Evolutionary conservation across 805 yeast genomes (phyloP).

Genomic region (Myxozyma monticola): DNA sequence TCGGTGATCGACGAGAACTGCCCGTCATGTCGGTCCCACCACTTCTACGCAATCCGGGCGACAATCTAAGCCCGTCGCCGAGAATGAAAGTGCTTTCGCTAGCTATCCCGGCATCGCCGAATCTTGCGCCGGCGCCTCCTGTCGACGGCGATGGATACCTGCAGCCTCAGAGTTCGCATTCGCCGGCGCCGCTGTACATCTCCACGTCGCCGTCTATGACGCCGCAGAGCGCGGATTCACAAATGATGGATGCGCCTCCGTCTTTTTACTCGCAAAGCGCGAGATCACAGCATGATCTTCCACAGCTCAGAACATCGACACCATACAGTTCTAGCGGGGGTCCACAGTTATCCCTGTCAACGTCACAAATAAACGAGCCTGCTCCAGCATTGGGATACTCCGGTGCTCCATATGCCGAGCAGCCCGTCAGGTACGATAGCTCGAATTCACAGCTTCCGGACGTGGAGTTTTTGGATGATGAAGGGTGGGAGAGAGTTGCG

Average conservation of each 20-base stretch:
- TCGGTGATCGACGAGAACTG: no score
- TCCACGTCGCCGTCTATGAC: not conserved
- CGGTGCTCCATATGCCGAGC: not conserved
- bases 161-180: not conserved
- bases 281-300: not conserved
- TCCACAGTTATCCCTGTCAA: not conserved
- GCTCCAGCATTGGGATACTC: not conserved
- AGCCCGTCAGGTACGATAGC: not conserved
- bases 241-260: conserved; percentile 2
- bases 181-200: not conserved
- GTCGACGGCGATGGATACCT: conserved; percentile 1
- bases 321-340: not conserved
- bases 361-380: not conserved
- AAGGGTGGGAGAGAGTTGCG: conserved; percentile 70
- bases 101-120: conserved; percentile 20
- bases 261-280: not conserved
- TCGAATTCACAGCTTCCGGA: conserved; percentile 33
- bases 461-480: conserved; percentile 62
- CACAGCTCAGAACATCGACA: not conserved
- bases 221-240: not conserved
- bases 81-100: conserved; percentile 22
- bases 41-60: conserved; percentile 18
- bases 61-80: conserved; percentile 13
- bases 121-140: conserved; percentile 1
- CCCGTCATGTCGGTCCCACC: conserved; percentile 22